These are phyloP conservation scores for Hypomyces perniciosus DNA, from an alignment of 2,329 filamentous ascomycete species.

Conservation along the genomic window DNA sequence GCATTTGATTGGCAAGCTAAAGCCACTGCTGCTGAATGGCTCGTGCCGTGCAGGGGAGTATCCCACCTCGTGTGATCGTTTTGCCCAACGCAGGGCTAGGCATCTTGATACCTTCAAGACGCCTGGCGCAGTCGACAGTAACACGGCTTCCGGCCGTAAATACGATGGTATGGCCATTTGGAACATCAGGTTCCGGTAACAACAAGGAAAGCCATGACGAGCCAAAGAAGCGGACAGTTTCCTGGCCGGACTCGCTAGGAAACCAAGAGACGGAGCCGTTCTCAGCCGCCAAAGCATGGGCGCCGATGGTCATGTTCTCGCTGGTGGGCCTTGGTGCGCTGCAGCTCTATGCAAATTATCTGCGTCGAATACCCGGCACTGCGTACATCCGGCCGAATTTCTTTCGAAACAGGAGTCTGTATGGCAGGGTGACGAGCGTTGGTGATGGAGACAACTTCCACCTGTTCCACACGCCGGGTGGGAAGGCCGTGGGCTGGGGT, in stretches of 20 bases:
- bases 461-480: constrained; percentile 91
- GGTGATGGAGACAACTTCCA: constrained; percentile 97
- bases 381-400: constrained; percentile 67
- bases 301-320: constrained; percentile 32
- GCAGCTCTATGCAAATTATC: constrained; percentile 63
- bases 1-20: too few species aligned
- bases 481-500: constrained; percentile 81
- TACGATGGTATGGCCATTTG: constrained; percentile 38
- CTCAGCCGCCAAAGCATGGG: constrained; percentile 34
- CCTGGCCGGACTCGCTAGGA: constrained; percentile 35
- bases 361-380: constrained; percentile 77
- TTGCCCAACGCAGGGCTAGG: too few species aligned
- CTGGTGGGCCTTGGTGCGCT: constrained; percentile 33
- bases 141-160: constrained; percentile 24
- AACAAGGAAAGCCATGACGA: constrained; percentile 19
- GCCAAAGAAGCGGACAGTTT: constrained; percentile 23
- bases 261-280: constrained; percentile 23
- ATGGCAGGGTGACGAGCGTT: constrained; percentile 85
- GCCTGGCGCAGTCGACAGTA: background rate
- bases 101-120: background rate
- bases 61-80: too few species aligned
- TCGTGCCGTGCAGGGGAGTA: too few species aligned
- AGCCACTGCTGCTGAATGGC: too few species aligned
- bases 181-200: constrained; percentile 23
- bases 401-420: constrained; percentile 69